These are phyloP conservation scores for Ascochyta pisi DNA, from an alignment of 2,329 filamentous ascomycete genomes.

Conservation along the genomic window DNA sequence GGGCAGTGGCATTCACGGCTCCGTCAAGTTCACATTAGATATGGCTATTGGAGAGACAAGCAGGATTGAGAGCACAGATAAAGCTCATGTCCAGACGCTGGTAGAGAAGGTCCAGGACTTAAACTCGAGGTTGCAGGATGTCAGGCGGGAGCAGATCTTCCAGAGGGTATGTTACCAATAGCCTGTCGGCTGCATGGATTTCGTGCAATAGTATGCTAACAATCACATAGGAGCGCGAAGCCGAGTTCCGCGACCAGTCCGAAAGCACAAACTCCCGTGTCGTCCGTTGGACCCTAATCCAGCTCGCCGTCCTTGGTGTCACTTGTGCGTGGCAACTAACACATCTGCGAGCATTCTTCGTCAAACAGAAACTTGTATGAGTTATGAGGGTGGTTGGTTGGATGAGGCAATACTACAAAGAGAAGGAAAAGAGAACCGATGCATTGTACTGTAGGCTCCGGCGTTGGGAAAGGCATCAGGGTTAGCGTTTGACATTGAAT, in stretches of 20 bases:
- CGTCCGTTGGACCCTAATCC: constrained; percentile 91
- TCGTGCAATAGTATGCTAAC: constrained; percentile 20
- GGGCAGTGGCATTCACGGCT: constrained; percentile 70
- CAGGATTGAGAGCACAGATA: constrained; percentile 91
- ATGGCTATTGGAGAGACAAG: constrained; percentile 93
- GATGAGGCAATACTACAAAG: constrained; percentile 12
- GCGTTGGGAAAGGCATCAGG: constrained; percentile 22
- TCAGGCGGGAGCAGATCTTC: constrained; percentile 93
- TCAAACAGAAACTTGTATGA: constrained; percentile 99
- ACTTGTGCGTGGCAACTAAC: constrained; percentile 98
- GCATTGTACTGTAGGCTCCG: constrained; percentile 24
- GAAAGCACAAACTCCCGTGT: constrained; percentile 91
- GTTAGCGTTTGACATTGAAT: constrained; percentile 21
- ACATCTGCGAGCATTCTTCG: constrained; percentile 96
- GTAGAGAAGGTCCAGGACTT: constrained; percentile 87
- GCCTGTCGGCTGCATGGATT: not conserved
- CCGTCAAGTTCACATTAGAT: constrained; percentile 84
- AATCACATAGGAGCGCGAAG: constrained; percentile 80
- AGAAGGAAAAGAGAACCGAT: constrained; percentile 15
- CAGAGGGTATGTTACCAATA: constrained; percentile 71
- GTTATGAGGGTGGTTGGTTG: not conserved
- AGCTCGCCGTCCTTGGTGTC: constrained; percentile 80
- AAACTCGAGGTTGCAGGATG: constrained; percentile 85
- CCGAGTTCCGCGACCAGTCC: constrained; percentile 97
- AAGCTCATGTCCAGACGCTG: constrained; percentile 89